Evolutionary conservation across 2,329 filamentous ascomycete genomes (phyloP).

Genomic region (Periconia sp.): DNA sequence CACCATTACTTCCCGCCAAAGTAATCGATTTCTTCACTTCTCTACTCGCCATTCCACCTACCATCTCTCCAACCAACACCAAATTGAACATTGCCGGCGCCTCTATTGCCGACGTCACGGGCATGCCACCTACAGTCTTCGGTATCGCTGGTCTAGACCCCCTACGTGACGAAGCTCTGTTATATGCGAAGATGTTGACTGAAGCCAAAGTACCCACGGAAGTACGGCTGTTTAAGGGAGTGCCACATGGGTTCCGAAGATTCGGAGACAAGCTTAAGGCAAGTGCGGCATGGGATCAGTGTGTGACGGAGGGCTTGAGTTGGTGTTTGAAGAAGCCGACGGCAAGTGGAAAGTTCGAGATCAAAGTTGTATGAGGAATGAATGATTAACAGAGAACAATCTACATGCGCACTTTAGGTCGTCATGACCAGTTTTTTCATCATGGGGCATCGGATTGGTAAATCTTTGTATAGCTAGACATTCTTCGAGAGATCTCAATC

Average conservation of each 20-base stretch:
- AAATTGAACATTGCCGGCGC: constrained; percentile 41
- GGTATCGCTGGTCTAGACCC: constrained; percentile 59
- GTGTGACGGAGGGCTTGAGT: constrained; percentile 51
- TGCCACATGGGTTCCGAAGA: constrained; percentile 61
- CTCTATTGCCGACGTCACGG: constrained; percentile 47
- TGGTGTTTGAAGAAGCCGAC: constrained; percentile 49
- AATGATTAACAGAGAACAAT: no score
- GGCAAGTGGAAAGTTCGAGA: constrained; percentile 39
- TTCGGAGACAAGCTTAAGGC: constrained; percentile 51
- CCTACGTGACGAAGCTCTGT: constrained; percentile 56
- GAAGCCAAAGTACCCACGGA: constrained; percentile 58
- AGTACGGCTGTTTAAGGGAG: constrained; percentile 56
- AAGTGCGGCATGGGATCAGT: constrained; percentile 51
- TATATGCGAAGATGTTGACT: constrained; percentile 52
- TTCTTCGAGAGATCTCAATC: no score
- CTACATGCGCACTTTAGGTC: no score
- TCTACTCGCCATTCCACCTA: constrained; percentile 22
- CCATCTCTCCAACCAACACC: constrained; percentile 35
- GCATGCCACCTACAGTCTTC: constrained; percentile 55
- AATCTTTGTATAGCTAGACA: no score
- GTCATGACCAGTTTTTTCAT: no score
- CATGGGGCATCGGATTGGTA: no score
- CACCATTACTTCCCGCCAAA: constrained; percentile 54
- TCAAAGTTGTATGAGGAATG: constrained; percentile 30
- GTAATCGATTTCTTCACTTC: constrained; percentile 42